phyloP scores from a whole-genome alignment of 176 grass and related monocot species.

The Eleusine coracana region DNA sequence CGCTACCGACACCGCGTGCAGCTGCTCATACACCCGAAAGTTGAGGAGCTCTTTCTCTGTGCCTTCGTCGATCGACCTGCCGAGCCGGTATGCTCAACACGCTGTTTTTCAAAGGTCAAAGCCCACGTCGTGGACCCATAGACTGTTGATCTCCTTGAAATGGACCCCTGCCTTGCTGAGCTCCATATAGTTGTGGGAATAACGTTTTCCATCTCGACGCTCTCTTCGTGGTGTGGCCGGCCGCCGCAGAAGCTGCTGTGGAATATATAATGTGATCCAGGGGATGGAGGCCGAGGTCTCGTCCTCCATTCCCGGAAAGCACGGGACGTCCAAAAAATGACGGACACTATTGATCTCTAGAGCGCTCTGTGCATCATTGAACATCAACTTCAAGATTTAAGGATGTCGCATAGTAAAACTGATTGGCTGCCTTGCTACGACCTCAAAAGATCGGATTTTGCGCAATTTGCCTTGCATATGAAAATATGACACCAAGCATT shows the following conservation, averaged over 20 bases:
- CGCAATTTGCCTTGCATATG: too few relatives aligned
- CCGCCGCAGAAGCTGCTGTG: not conserved
- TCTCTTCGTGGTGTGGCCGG: too few relatives aligned
- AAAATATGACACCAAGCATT: too few relatives aligned
- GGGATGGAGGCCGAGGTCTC: not conserved
- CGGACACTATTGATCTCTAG: not conserved
- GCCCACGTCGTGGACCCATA: conserved; percentile 28
- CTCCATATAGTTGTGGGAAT: conserved; percentile 41
- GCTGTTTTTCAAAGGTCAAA: conserved; percentile 44
- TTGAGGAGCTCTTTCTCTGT: conserved; percentile 61
- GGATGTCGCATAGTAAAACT: too few relatives aligned
- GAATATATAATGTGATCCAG: not conserved
- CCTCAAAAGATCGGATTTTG: too few relatives aligned
- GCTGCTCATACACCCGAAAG: conserved; percentile 61
- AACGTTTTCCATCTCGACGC: fast-evolving
- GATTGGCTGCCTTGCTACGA: too few relatives aligned
- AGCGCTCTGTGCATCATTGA: not conserved
- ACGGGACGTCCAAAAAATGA: not conserved
- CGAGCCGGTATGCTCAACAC: conserved; percentile 34
- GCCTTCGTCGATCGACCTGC: conserved; percentile 5
- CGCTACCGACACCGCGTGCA: conserved; percentile 12
- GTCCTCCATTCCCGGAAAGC: not conserved
- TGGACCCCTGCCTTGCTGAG: conserved; percentile 54
- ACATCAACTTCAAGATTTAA: too few relatives aligned
- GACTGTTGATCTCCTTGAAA: conserved; percentile 41